Conservation (phyloP, 495 filamentous ascomycete genomes). For the Aspergillus heteromorphus region DNA sequence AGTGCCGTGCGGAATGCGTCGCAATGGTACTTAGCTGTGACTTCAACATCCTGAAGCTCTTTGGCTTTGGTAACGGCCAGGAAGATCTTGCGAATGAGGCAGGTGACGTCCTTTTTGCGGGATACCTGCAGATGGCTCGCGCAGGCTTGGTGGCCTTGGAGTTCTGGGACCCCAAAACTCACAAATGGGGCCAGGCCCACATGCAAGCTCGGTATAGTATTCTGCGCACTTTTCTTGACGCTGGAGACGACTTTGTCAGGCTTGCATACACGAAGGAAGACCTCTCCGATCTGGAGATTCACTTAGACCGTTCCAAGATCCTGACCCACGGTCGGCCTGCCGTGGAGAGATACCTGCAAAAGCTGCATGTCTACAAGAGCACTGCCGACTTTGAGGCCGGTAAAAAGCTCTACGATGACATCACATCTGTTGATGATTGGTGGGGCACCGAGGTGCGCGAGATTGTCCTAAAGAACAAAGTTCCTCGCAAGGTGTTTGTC, state of each 20-base stretch:
- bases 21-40: constrained; percentile 92
- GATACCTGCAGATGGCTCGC: constrained; percentile 88
- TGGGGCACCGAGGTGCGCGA: constrained; percentile 72
- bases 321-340: constrained; percentile 62
- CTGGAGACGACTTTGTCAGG: constrained; percentile 75
- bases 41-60: constrained; percentile 81
- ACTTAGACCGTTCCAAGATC: constrained; percentile 79
- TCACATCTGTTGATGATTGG: constrained; percentile 76
- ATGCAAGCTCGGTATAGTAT: constrained; percentile 94
- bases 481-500: constrained; percentile 92
- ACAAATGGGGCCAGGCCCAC: constrained; percentile 93
- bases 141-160: constrained; percentile 81
- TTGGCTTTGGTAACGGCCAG: constrained; percentile 77
- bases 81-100: constrained; percentile 67
- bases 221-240: constrained; percentile 78
- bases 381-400: constrained; percentile 78
- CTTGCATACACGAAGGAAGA: constrained; percentile 70
- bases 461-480: constrained; percentile 78
- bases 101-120: constrained; percentile 77
- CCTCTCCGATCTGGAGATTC: constrained; percentile 73
- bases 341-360: constrained; percentile 83
- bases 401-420: constrained; percentile 69
- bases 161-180: constrained; percentile 77
- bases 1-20: constrained; percentile 79
- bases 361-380: constrained; percentile 87